Evolutionary conservation across 345 rosid genomes (phyloP).

Genomic region (Odontarrhena argentea): DNA sequence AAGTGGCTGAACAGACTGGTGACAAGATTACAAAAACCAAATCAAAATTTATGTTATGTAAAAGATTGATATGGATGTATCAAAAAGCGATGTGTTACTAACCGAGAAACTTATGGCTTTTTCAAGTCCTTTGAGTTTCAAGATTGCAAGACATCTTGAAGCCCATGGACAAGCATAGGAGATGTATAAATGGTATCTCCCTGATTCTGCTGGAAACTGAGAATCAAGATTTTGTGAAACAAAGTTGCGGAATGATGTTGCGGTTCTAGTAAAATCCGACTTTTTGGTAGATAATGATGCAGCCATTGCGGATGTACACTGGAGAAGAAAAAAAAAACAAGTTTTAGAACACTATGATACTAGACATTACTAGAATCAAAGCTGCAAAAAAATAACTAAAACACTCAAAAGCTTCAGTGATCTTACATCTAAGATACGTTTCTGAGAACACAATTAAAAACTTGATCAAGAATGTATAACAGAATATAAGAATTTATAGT

Average conservation of each 20-base stretch:
- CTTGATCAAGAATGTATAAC: constrained; percentile 12
- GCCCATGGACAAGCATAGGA: constrained; percentile 98
- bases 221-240: constrained; percentile 59
- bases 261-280: constrained; percentile 41
- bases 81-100: constrained; percentile 27
- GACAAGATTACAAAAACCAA: neutral
- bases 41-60: neutral
- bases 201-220: constrained; percentile 68
- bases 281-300: constrained; percentile 2
- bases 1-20: constrained; percentile 72
- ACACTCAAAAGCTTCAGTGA: neutral
- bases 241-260: constrained; percentile 71
- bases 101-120: constrained; percentile 74
- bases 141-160: constrained; percentile 68
- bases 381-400: neutral
- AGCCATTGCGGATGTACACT: constrained; percentile 28
- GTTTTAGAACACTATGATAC: constrained; percentile 9
- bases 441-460: constrained; percentile 1
- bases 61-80: neutral
- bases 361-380: neutral
- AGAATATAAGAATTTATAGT: neutral
- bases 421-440: neutral
- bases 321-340: neutral
- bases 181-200: constrained; percentile 85
- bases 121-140: constrained; percentile 82